phyloP scores from a whole-genome alignment of 2,329 filamentous ascomycete genomes.

The Penicillium vulpinum region DNA sequence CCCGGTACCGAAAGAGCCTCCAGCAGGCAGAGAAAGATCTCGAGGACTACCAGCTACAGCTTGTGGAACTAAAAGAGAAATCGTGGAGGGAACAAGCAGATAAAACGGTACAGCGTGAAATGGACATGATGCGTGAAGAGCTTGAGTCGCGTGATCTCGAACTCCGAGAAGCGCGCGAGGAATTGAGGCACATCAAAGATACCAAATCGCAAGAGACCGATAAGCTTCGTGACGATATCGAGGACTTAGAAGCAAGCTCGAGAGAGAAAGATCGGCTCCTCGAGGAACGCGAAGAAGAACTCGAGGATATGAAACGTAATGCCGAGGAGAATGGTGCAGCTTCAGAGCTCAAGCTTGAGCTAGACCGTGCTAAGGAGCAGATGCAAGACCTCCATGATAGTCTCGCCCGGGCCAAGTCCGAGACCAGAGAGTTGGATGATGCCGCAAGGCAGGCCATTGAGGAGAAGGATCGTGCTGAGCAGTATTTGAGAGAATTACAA shows the following conservation, averaged over 20 bases:
- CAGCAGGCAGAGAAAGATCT: conserved; percentile 81
- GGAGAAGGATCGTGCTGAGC: conserved; percentile 51
- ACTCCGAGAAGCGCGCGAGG: conserved; percentile 47
- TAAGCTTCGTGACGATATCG: conserved; percentile 70
- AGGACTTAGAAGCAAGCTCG: conserved; percentile 72
- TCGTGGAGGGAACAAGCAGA: conserved; percentile 74
- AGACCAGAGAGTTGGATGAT: conserved; percentile 47
- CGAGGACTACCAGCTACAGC: conserved; percentile 77
- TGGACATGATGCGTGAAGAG: conserved; percentile 53
- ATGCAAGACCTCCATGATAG: conserved; percentile 47
- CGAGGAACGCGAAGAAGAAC: conserved; percentile 72
- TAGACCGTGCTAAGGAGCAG: conserved; percentile 47
- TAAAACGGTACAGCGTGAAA: conserved; percentile 65
- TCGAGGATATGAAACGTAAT: conserved; percentile 52
- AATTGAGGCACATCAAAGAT: conserved; percentile 58
- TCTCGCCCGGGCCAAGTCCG: conserved; percentile 39
- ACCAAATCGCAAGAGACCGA: conserved; percentile 60
- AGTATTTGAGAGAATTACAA: conserved; percentile 63
- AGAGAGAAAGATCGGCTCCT: conserved; percentile 73
- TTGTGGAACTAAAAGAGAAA: conserved; percentile 79
- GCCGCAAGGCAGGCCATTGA: conserved; percentile 52
- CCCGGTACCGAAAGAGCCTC: conserved; percentile 81
- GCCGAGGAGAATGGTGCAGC: conserved; percentile 45
- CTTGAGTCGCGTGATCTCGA: conserved; percentile 50
- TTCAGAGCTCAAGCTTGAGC: conserved; percentile 52